Percentiles rank a stretch among this genome's conserved stretches.
Evolutionary conservation across 2,329 filamentous ascomycete genomes (phyloP).

Genomic region (Penicillium sp.): DNA sequence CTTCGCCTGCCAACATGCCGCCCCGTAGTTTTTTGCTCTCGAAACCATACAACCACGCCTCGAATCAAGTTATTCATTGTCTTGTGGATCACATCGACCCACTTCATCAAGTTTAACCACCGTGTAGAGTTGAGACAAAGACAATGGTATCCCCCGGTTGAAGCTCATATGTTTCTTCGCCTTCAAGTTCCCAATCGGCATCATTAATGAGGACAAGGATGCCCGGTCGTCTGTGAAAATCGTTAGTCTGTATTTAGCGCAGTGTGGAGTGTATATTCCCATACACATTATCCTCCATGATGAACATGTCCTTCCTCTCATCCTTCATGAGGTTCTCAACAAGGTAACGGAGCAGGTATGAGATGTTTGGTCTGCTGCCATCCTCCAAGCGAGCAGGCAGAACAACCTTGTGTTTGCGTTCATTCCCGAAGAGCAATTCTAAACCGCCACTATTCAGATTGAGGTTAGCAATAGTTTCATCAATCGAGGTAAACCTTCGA

Average conservation of each 20-base stretch:
- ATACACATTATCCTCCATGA: slow-evolving; percentile 83
- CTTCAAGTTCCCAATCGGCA: slow-evolving; percentile 96
- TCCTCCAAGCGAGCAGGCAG: slow-evolving; percentile 62
- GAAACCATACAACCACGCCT: background rate
- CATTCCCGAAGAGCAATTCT: slow-evolving; percentile 87
- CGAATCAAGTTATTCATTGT: background rate
- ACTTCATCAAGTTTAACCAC: slow-evolving; percentile 56
- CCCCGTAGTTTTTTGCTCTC: background rate
- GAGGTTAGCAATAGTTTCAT: slow-evolving; percentile 7
- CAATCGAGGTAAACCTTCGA: slow-evolving; percentile 4
- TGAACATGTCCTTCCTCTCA: slow-evolving; percentile 78
- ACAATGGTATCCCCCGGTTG: slow-evolving; percentile 80
- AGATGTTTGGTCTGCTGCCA: slow-evolving; percentile 63
- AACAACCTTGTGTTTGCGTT: slow-evolving; percentile 66
- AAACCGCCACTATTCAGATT: slow-evolving; percentile 67
- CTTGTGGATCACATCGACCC: slow-evolving; percentile 2
- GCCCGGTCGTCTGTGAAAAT: slow-evolving; percentile 71
- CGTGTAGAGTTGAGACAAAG: slow-evolving; percentile 95
- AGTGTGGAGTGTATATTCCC: slow-evolving; percentile 40
- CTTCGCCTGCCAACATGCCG: background rate
- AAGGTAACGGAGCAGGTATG: slow-evolving; percentile 72
- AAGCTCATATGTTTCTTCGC: slow-evolving; percentile 84
- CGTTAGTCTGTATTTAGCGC: slow-evolving; percentile 8
- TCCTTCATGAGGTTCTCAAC: slow-evolving; percentile 83
- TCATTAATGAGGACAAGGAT: slow-evolving; percentile 97